Evolutionary conservation across 306 rosid species (phyloP).

Genomic region (Chamaecrista fasciculata): DNA sequence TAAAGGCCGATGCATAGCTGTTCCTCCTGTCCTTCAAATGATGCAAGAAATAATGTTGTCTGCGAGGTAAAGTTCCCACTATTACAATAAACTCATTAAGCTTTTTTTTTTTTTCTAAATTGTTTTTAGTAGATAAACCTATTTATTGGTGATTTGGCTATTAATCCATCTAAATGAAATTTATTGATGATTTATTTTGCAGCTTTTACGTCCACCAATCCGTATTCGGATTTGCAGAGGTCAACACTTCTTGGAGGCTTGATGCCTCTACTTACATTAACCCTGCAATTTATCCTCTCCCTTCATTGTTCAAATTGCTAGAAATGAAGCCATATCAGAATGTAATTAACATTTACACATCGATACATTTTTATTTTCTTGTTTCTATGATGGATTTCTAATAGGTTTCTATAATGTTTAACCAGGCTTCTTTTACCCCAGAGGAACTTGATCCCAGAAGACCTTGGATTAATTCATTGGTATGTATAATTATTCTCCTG

Average conservation of each 20-base stretch:
- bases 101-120: neutral
- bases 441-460: conserved; percentile 75
- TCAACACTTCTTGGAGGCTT: conserved; percentile 58
- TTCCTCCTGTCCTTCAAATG: conserved; percentile 48
- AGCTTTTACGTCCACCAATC: conserved; percentile 68
- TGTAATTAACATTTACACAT: conserved; percentile 28
- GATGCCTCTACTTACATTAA: conserved; percentile 50
- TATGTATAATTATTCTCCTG: conserved; percentile 28
- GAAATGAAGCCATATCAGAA: conserved; percentile 56
- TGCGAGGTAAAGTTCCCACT: conserved; percentile 47
- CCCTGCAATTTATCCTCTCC: conserved; percentile 60
- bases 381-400: neutral
- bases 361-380: neutral
- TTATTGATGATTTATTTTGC: conserved; percentile 16
- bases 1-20: conserved; percentile 66
- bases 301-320: conserved; percentile 54
- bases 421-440: conserved; percentile 81
- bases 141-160: neutral
- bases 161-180: neutral
- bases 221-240: conserved; percentile 37
- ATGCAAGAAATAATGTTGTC: conserved; percentile 72
- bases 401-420: conserved; percentile 3
- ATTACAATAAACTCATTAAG: too few relatives aligned
- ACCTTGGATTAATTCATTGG: conserved; percentile 54
- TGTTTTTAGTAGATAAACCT: neutral